These are phyloP conservation scores for Spinellus fusiger DNA, from an alignment of 192 early-diverging fungal genomes.

Conservation along the genomic window DNA sequence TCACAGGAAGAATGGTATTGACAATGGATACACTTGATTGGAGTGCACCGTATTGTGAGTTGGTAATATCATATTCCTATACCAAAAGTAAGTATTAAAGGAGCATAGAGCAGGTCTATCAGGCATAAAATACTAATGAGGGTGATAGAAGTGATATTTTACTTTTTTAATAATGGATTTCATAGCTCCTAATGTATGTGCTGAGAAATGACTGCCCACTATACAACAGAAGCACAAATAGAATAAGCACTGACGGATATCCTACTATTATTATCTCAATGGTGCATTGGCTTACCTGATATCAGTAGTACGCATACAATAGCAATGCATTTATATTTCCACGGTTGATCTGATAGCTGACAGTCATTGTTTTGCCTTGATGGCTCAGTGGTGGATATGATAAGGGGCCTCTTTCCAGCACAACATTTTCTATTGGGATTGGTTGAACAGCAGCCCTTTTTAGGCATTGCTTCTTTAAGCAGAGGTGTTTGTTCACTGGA, in stretches of 20 bases:
- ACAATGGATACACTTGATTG: slow-evolving; percentile 56
- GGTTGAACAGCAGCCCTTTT: slow-evolving; percentile 1
- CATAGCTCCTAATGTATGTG: slow-evolving; percentile 65
- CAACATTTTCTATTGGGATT: slow-evolving; percentile 10
- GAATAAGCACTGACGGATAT: slow-evolving; percentile 1
- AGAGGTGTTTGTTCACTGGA: not conserved
- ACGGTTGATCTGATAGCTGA: slow-evolving; percentile 26
- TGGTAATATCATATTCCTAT: slow-evolving; percentile 53
- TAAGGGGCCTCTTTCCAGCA: not conserved
- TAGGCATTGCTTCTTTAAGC: not conserved
- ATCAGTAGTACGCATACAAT: slow-evolving; percentile 52
- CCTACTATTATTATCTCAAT: not conserved
- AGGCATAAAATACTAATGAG: slow-evolving; percentile 1
- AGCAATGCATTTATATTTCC: slow-evolving; percentile 51
- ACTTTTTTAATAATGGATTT: slow-evolving; percentile 74
- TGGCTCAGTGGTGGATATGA: not conserved
- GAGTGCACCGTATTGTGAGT: slow-evolving; percentile 55
- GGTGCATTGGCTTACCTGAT: slow-evolving; percentile 44
- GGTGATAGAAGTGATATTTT: not conserved
- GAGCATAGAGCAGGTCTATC: slow-evolving; percentile 6
- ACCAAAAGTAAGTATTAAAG: slow-evolving; percentile 10
- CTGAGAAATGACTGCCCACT: slow-evolving; percentile 70
- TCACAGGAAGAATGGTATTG: slow-evolving; percentile 48
- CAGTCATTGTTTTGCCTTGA: not conserved
- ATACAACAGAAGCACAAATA: not conserved